Base-by-base conservation (phyloP, 2,329 filamentous ascomycete species). In the Clathrospora elynae region DNA sequence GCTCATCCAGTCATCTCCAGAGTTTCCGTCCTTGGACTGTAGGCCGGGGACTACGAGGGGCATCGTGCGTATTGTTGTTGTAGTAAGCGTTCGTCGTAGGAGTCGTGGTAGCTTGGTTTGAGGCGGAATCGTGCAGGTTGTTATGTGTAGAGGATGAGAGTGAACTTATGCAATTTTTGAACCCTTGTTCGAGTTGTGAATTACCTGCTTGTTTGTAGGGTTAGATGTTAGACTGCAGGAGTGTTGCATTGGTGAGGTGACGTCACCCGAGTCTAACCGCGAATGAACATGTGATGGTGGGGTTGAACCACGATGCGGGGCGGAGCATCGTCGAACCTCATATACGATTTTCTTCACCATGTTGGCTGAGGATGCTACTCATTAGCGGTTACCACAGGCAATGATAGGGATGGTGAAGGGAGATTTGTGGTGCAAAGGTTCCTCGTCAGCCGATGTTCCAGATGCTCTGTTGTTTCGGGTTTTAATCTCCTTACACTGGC, bases 31-130 rank as follows among this genome's bases (percentile, higher is more conserved):
- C 24, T 65, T 71, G 59, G 66, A 70, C 61, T 68, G 68, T 25
- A 76, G 53, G 39, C 74, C 74, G 29, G 76, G 75, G 10, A 78
- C 71, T 46, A 78, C 74, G 64, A 78, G 75, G 67, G 75, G 75
- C 76, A 78, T 78, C 14, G 57, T 70, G 25, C 8, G 23, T 29
- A 31, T 35, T 36, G 19, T 7, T n/a, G 45, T 39, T 29, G 32
- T 35, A n/a, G 14, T 10, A 11, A 39, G 19, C 24, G 22, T 32
- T 34, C 41, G 46, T 12, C 31, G 19, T 42, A 9, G 19, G 7
- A 7, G 5, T 38, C 14, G 17, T 33, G 7, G 26, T 24, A 11
- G 17, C 19, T 37, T 6, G 12, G n/a, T 45, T 35, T 42, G n/a
- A 19, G 28, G 26, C 29, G 14, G 17, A 28, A 3, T 17, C 17